Percentiles rank a stretch among this genome's conserved stretches.
phyloP scores from a whole-genome alignment of 495 filamentous ascomycete genomes.

The Parmelia sp. region DNA sequence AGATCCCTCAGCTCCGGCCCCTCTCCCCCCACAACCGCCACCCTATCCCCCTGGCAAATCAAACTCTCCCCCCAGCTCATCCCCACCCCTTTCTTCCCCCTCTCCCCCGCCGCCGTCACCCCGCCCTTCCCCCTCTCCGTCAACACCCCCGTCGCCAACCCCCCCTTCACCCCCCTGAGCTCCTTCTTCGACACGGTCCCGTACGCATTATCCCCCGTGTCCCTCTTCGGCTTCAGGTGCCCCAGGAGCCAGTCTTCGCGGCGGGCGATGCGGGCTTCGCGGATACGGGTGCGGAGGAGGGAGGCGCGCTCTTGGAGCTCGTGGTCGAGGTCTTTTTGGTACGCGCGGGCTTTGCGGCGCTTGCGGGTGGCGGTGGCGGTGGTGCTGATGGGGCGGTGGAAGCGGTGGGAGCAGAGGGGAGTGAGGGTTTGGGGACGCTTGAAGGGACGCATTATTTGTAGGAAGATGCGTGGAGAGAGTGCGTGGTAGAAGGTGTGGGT shows the following conservation, averaged over 20 bases:
- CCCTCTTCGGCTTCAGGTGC: conserved; percentile 64
- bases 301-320: neutral
- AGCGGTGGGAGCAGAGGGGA: neutral
- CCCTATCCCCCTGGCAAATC: conserved; percentile 19
- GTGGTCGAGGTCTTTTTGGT: neutral
- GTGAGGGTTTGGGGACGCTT: neutral
- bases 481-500: neutral
- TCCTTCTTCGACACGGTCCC: conserved; percentile 32
- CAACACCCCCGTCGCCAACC: conserved; percentile 4
- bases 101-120: neutral
- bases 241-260: conserved; percentile 71
- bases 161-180: neutral
- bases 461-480: neutral
- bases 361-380: conserved; percentile 1
- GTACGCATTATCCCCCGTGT: conserved; percentile 49
- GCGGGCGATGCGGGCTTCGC: conserved; percentile 4
- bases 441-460: conserved; percentile 12
- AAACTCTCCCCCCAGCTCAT: conserved; percentile 14
- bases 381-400: neutral
- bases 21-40: conserved; percentile 21
- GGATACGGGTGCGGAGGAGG: neutral
- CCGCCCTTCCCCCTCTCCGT: neutral
- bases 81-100: conserved; percentile 2
- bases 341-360: neutral
- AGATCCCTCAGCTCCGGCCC: conserved; percentile 58